phyloP scores from a whole-genome alignment of 352 stramenopile species.

The Vaucheria bursata region DNA sequence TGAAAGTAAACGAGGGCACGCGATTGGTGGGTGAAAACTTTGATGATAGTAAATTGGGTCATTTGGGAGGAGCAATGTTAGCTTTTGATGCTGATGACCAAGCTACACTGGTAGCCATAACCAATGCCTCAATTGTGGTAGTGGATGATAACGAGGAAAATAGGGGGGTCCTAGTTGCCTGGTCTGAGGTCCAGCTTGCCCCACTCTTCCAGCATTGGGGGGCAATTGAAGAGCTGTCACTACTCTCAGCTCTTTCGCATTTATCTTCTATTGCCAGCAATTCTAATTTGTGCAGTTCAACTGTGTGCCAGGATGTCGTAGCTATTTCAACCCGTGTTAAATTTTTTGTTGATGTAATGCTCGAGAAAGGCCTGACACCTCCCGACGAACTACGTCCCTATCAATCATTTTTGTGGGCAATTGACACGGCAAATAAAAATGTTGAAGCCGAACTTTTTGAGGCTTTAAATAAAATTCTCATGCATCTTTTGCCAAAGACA shows the following conservation, averaged over 20 bases:
- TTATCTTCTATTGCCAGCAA: not conserved
- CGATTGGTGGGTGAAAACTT: not conserved
- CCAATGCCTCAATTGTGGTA: slow-evolving; percentile 9
- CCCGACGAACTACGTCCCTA: slow-evolving; percentile 51
- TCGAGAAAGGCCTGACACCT: slow-evolving; percentile 11
- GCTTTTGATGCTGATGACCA: slow-evolving; percentile 10
- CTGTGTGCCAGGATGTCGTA: not conserved
- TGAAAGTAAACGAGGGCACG: not conserved
- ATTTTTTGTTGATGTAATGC: slow-evolving; percentile 1
- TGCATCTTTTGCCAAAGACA: slow-evolving; percentile 6
- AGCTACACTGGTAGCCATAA: slow-evolving; percentile 2
- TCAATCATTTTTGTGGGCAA: slow-evolving; percentile 63
- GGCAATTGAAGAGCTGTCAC: slow-evolving; percentile 20
- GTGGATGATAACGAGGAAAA: not conserved
- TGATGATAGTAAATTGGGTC: not conserved
- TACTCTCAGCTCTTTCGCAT: slow-evolving; percentile 11
- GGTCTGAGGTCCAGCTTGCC: slow-evolving; percentile 33
- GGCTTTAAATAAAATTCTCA: too few relatives aligned
- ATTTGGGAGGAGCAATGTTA: not conserved
- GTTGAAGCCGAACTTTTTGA: too few relatives aligned
- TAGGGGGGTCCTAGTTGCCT: slow-evolving; percentile 15
- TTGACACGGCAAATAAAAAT: too few relatives aligned
- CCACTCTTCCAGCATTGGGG: slow-evolving; percentile 43
- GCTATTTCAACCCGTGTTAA: slow-evolving; percentile 15
- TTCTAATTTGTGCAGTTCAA: not conserved